Conservation (phyloP, 371 early-diverging fungal genomes). For the Mortierella sp. region DNA sequence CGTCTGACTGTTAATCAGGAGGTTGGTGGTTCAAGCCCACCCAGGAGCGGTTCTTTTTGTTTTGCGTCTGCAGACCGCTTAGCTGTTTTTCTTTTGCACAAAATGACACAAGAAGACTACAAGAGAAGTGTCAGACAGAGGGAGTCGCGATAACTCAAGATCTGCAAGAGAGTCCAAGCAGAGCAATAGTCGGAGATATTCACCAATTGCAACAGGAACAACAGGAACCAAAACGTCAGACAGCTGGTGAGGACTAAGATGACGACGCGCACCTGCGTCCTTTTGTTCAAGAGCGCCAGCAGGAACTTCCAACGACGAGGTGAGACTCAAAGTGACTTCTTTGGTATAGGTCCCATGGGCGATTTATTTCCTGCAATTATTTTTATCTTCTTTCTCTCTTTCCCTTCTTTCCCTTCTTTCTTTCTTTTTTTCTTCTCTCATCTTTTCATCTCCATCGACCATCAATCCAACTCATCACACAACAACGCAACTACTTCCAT, state of each 20-base stretch:
- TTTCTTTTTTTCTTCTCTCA: background rate
- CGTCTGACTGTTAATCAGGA: constrained; percentile 8
- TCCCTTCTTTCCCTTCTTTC: background rate
- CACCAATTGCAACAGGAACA: background rate
- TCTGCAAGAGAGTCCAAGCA: background rate
- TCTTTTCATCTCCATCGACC: background rate
- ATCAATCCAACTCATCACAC: background rate
- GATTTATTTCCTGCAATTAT: background rate
- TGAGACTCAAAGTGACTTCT: background rate
- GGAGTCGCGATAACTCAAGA: background rate
- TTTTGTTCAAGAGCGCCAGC: background rate
- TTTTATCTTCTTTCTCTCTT: background rate
- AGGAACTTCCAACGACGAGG: no score
- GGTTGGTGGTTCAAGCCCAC: constrained; percentile 12
- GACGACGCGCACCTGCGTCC: background rate
- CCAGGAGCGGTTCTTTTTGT: background rate
- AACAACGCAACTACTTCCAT: background rate
- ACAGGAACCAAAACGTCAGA: background rate
- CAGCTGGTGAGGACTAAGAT: background rate
- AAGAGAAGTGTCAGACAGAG: background rate
- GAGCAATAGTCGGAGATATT: background rate
- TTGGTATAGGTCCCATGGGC: background rate
- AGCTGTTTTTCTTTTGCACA: background rate
- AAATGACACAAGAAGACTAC: background rate
- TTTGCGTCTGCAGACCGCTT: background rate